Evolutionary conservation across 2,329 filamentous ascomycete species (phyloP), one percentile per base, ranked within the genome.

Genomic region (Aspergillus quadricinctus): DNA sequence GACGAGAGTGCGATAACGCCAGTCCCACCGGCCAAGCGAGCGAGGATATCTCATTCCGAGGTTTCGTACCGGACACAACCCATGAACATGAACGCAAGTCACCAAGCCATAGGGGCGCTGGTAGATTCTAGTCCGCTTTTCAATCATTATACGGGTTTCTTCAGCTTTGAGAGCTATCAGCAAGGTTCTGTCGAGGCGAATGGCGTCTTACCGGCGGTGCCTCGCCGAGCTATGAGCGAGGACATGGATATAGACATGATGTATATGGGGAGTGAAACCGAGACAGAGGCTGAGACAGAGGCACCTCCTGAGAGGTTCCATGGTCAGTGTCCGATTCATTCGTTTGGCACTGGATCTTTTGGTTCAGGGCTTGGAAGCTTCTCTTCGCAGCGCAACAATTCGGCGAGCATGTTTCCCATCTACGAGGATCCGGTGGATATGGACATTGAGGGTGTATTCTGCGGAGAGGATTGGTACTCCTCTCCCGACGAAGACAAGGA

Each of bases 401-500:
- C 21, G 40, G 3, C 40, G 0, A 23, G 14, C 43, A 19, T 45
- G 19, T 65, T 65, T 43, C 31, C 45, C 10, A 66, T 66, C 48
- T 64, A 62, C 52, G 64, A 66, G 48, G 64, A 66, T 29, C 50
- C 58, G 8, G 56, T 60, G 4, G 50, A 54, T 35, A 57, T 59
- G 37, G 57, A 55, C 2, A 41, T 57, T 19, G 48, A 57, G 17
- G 52, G 27, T 19, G 21, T 28, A 27, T 23, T 31, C 21, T 46
- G 19, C 9, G 23, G 14, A 21, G 35, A 6, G 7, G n/a, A 50
- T 14, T 49, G 56, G 28, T 41, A 58, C 19, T 28, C 41, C 1
- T 57, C 50, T 3, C 57, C 53, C 1, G 57, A 61, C 1, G 62
- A 64, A 9, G 56, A 65, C 17, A 65, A 65, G 49, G 63, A 65